Conservation (phyloP, 805 yeast species). For the Yamadazyma sp. region DNA sequence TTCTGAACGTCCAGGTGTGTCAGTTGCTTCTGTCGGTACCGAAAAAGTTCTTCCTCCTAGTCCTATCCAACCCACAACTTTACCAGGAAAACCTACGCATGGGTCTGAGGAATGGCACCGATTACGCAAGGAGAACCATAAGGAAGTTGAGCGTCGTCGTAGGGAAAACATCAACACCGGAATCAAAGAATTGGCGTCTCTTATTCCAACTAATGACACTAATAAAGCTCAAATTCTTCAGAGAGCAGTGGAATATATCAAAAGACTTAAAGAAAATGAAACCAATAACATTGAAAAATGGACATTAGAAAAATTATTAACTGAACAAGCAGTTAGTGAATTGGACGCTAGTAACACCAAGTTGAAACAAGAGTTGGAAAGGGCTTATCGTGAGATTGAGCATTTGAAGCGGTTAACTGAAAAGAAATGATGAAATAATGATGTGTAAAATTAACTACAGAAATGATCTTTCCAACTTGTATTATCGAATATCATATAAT, state of each 20-base stretch:
- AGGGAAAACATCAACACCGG: constrained; percentile 86
- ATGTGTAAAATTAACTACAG: constrained; percentile 2
- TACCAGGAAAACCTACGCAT: constrained; percentile 53
- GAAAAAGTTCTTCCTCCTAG: constrained; percentile 1
- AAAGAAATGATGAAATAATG: constrained; percentile 7
- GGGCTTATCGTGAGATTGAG: constrained; percentile 90
- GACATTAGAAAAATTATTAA: constrained; percentile 88
- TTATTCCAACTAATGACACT: constrained; percentile 80
- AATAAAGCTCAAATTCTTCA: constrained; percentile 89
- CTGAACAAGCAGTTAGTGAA: constrained; percentile 89
- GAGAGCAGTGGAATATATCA: constrained; percentile 87
- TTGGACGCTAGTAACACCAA: constrained; percentile 82
- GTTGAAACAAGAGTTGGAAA: constrained; percentile 81
- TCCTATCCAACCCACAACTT: constrained; percentile 28
- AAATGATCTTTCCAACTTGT: constrained; percentile 1
- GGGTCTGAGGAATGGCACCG: constrained; percentile 86
- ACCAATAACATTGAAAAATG: constrained; percentile 88
- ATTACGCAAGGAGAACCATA: constrained; percentile 85
- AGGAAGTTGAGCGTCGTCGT: constrained; percentile 92
- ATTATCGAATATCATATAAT: constrained; percentile 1
- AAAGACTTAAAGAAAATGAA: constrained; percentile 86
- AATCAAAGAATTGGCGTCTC: constrained; percentile 72
- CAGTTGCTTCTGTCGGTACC: too few relatives aligned
- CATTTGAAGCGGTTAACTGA: constrained; percentile 58
- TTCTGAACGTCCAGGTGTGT: too few relatives aligned